Base-by-base conservation (phyloP, 1,139 yeast genomes). In the Hansenula anomala region DNA sequence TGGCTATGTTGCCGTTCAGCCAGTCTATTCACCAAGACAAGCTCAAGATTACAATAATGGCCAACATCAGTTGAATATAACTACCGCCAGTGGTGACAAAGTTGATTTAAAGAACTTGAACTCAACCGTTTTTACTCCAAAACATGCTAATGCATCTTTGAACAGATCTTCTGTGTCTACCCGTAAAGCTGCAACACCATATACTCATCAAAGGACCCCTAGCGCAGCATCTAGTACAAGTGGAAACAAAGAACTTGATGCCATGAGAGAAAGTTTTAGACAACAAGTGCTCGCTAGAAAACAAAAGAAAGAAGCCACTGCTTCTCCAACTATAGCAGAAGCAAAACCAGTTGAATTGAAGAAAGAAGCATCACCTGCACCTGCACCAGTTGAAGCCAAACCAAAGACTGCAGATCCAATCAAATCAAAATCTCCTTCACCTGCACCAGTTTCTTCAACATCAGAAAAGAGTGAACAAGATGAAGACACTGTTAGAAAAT, bases 21-120 rank as follows among this genome's bases (percentile, higher is more conserved):
- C 28, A n/a, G 28, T 10, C 4, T 25, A 25, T 25, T 11, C 31
- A 12, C 26, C 34, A 23, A 31, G 33, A 30, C 26, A 25, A 18
- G 35, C 13, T n/a, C 35, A 33, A 16, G 33, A 30, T 15, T 30
- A 10, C 14, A n/a, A 13, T n/a, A 18, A 27, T 22, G 22, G 22
- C 9, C 46, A 42, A 14, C 52, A 50, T 28, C 49, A 44, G 13
- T 34, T 51, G 28, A 45, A 47, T 17, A 32, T 52, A 8, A 52
- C 56, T 6, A 50, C 48, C 10, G 43, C 47, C n/a, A 29, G 40
- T 13, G 56, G 56, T 30, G 56, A 51, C 33, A 42, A 44, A 17
- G 51, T 52, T 36, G 56, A 52, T 27, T 14, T 52, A 11, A 41
- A 43, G 17, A 22, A 36, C 6, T 31, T 48, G n/a, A 42, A 37